A percentile compares a stretch with the other conserved stretches of the same genome.
These are phyloP conservation scores for Alternaria viburni DNA, from an alignment of 2,329 filamentous ascomycete species.

Conservation along the genomic window DNA sequence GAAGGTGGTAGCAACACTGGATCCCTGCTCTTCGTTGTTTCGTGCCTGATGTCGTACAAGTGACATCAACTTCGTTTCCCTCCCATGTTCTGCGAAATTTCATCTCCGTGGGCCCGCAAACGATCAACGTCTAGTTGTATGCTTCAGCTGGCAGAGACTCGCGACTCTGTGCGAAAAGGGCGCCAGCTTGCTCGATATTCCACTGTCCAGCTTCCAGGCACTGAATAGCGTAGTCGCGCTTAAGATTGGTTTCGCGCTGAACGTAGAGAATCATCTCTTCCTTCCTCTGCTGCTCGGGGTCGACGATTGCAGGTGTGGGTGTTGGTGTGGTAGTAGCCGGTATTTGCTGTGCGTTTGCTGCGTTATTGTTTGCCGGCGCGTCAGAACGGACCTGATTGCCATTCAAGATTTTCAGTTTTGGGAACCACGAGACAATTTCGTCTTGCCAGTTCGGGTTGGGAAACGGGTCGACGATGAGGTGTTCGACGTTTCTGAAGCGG, in stretches of 20 bases:
- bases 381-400: conserved; percentile 74
- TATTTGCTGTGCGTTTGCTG: conserved; percentile 8
- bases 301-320: neutral
- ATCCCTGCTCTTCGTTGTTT: neutral
- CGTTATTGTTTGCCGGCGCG: conserved; percentile 48
- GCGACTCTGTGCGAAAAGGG: conserved; percentile 77
- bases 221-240: conserved; percentile 75
- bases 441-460: conserved; percentile 61
- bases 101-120: neutral
- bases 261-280: conserved; percentile 75
- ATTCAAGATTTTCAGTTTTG: conserved; percentile 78
- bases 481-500: conserved; percentile 79
- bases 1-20: neutral
- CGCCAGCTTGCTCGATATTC: conserved; percentile 77
- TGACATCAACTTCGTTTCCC: neutral
- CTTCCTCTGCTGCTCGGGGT: conserved; percentile 53
- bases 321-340: conserved; percentile 24
- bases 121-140: conserved; percentile 37
- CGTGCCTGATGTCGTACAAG: neutral
- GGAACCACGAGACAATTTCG: conserved; percentile 82
- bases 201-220: conserved; percentile 81
- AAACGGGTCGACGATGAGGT: conserved; percentile 69
- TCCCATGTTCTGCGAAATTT: neutral
- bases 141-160: conserved; percentile 56
- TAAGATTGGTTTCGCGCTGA: conserved; percentile 80